Base-by-base conservation (phyloP, 306 rosid species). In the Trifolium dubium region DNA sequence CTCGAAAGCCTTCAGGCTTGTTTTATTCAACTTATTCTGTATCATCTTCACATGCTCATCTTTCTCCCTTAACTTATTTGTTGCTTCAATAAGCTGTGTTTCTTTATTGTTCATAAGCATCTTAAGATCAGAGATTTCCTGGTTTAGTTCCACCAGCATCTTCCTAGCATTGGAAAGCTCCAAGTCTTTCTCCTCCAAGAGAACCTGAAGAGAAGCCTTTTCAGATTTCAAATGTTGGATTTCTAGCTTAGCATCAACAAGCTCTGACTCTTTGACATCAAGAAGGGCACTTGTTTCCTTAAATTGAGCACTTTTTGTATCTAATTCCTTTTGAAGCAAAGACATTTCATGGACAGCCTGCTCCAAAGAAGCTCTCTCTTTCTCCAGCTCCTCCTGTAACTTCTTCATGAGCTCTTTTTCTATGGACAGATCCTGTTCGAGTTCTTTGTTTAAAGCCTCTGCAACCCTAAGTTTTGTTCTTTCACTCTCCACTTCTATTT, bases 221-320 rank as follows among this genome's bases (percentile, higher is more conserved):
- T 86, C 89, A 34, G 95, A 88, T 89, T 86, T 92, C 83, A 92
- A 82, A 72, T 89, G 87, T 81, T 89, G 89, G 83, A 92, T 89
- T 80, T 90, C 93, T 28, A 94, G 77, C 84, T 83, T 92, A 72
- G 97, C 95, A 79, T 85, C 93, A 49, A 89, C 95, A 3, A 86
- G 85, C 72, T 86, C 92, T 2, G 86, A 79, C 76, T 86, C 97
- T 77, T 86, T 94, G 55, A 46, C 77, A 67, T 68, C 87, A 82
- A 92, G 92, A 83, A 89, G 73, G 18, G 77, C 62, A 15, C 71
- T 77, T 56, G 77, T 80, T 75, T 85, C 76, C 73, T 55, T 84
- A 28, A 87, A 84, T 49, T 86, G 86, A 9, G 74, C 81, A 68
- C 76, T 77, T 82, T 75, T 88, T 62, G 11, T 69, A 80, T 79